Evolutionary conservation across 2,329 filamentous ascomycete species (phyloP).

Genomic region (Drechslerella stenobrocha): DNA sequence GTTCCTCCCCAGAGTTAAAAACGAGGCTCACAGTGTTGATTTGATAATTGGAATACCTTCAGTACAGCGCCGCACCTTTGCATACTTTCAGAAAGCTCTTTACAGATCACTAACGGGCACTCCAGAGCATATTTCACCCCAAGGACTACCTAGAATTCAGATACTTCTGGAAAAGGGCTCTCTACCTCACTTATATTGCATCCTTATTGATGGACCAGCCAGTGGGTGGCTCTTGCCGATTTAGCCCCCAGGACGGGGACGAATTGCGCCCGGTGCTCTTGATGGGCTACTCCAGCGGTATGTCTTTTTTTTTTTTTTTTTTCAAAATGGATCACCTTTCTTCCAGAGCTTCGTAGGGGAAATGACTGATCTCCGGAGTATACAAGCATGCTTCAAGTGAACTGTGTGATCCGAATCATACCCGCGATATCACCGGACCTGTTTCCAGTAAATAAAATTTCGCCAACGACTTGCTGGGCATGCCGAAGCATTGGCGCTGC

Average conservation of each 20-base stretch:
- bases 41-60: slow-evolving; percentile 23
- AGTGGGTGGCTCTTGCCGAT: neutral
- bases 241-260: slow-evolving; percentile 23
- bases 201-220: neutral
- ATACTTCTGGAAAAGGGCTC: slow-evolving; percentile 22
- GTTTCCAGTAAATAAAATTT: slow-evolving; percentile 26
- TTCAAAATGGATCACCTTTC: no score
- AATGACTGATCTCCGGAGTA: slow-evolving; percentile 13
- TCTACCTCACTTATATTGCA: slow-evolving; percentile 29
- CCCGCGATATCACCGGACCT: slow-evolving; percentile 16
- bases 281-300: slow-evolving; percentile 6
- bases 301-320: neutral
- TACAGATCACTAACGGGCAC: slow-evolving; percentile 7
- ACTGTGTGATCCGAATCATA: slow-evolving; percentile 21
- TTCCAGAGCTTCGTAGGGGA: neutral
- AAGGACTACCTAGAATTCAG: slow-evolving; percentile 30
- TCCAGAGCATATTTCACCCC: slow-evolving; percentile 7
- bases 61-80: neutral
- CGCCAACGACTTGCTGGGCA: slow-evolving; percentile 12
- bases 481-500: slow-evolving; percentile 20
- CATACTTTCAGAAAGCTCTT: neutral
- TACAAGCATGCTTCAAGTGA: neutral
- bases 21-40: slow-evolving; percentile 6
- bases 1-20: slow-evolving; percentile 1
- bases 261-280: slow-evolving; percentile 23